Evolutionary conservation across 768 basidiomycete species (phyloP).

Genomic region (Lactarius psammicola): DNA sequence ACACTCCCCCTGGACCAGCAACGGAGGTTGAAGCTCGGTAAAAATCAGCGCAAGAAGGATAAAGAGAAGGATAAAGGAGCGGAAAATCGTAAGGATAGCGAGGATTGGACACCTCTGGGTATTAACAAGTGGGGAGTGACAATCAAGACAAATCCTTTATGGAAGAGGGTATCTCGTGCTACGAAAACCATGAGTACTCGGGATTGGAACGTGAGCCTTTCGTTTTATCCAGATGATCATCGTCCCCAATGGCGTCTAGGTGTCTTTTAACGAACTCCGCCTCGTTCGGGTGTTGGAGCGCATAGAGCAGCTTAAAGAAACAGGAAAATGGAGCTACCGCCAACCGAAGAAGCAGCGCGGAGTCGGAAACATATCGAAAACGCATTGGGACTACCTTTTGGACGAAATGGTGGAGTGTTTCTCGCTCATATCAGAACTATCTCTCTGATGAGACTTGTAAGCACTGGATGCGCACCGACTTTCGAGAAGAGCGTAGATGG

Average conservation of each 20-base stretch:
- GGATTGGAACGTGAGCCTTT: constrained; percentile 73
- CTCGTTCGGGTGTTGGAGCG: constrained; percentile 78
- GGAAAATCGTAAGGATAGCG: constrained; percentile 43
- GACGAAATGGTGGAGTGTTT: constrained; percentile 83
- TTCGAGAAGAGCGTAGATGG: constrained; percentile 92
- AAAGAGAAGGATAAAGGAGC: constrained; percentile 44
- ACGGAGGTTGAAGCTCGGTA: constrained; percentile 48
- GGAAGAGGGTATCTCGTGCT: constrained; percentile 65
- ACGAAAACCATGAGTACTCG: constrained; percentile 75
- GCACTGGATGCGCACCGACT: constrained; percentile 98
- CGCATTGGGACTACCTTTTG: constrained; percentile 93
- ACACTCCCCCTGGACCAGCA: constrained; percentile 54
- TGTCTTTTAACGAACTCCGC: constrained; percentile 76
- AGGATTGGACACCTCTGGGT: constrained; percentile 66
- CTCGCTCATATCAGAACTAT: constrained; percentile 8
- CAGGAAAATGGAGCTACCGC: constrained; percentile 84
- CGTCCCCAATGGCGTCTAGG: constrained; percentile 40
- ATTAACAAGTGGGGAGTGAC: constrained; percentile 63
- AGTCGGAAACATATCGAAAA: constrained; percentile 69
- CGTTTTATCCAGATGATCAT: neutral
- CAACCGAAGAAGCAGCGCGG: constrained; percentile 94
- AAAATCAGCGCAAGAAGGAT: constrained; percentile 51
- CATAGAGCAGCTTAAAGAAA: constrained; percentile 78
- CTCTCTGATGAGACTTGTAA: constrained; percentile 34
- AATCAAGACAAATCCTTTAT: constrained; percentile 74